A percentile compares a stretch with the other conserved stretches of the same genome.
phyloP scores from a whole-genome alignment of 2,329 filamentous ascomycete species.

The Botrytis aclada region DNA sequence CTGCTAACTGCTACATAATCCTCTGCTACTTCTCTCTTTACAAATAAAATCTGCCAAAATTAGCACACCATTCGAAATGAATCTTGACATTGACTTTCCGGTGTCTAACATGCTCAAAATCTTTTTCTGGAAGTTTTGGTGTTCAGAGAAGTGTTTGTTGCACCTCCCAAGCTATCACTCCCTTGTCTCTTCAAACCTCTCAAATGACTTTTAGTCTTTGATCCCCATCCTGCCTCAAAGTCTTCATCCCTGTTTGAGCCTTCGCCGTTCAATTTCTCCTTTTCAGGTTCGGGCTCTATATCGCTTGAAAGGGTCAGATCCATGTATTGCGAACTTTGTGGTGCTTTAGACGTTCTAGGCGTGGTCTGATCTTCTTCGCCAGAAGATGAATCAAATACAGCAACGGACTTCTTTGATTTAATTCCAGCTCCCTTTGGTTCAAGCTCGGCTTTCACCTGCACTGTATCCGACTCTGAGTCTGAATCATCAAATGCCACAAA shows the following conservation, averaged over 20 bases:
- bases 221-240: slow-evolving; percentile 23
- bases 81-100: neutral
- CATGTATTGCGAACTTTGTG: slow-evolving; percentile 39
- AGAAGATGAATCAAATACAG: slow-evolving; percentile 14
- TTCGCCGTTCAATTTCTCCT: neutral
- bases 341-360: neutral
- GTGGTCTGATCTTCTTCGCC: slow-evolving; percentile 14
- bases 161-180: slow-evolving; percentile 21
- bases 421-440: slow-evolving; percentile 6
- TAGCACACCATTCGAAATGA: neutral
- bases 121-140: slow-evolving; percentile 22
- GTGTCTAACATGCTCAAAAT: slow-evolving; percentile 11
- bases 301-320: slow-evolving; percentile 38
- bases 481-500: slow-evolving; percentile 20
- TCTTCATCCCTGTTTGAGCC: slow-evolving; percentile 20
- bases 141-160: slow-evolving; percentile 26
- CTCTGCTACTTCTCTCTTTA: neutral
- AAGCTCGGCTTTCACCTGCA: slow-evolving; percentile 15
- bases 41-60: neutral
- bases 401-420: slow-evolving; percentile 22
- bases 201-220: slow-evolving; percentile 23
- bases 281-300: slow-evolving; percentile 22
- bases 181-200: slow-evolving; percentile 20
- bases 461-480: slow-evolving; percentile 13
- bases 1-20: neutral